Conservation (phyloP, 1,284 basidiomycete genomes). For the Sporisorium scitamineum region DNA sequence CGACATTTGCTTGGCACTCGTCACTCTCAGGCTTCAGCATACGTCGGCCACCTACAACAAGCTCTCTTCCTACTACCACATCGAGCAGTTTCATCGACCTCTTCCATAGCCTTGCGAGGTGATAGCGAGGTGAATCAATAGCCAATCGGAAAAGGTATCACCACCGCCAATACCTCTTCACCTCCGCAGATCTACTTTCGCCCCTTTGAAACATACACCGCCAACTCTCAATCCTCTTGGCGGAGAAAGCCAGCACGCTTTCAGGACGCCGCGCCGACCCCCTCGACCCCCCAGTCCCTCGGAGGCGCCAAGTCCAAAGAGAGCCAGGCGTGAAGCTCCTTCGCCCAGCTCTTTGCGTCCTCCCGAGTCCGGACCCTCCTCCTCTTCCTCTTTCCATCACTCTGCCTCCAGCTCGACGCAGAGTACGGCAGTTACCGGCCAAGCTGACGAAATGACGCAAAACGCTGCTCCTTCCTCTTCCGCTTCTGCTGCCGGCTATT, state of each 20-base stretch:
- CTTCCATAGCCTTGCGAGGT: background rate
- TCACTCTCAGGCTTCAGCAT: background rate
- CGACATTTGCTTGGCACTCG: background rate
- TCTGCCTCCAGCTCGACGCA: background rate
- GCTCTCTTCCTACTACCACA: background rate
- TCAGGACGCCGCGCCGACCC: conserved; percentile 42
- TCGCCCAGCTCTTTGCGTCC: conserved; percentile 21
- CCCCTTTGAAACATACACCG: background rate
- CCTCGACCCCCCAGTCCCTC: conserved; percentile 20
- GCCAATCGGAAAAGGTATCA: background rate
- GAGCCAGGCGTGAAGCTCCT: conserved; percentile 27
- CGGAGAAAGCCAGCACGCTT: conserved; percentile 28
- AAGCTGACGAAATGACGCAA: conserved; percentile 22
- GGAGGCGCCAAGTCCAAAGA: conserved; percentile 36
- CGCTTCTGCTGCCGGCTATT: conserved; percentile 5
- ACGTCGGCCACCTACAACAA: background rate
- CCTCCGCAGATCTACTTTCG: background rate
- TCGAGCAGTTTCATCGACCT: background rate
- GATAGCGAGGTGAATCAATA: background rate
- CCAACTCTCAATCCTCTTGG: conserved; percentile 12
- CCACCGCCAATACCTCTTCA: background rate
- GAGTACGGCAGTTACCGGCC: background rate
- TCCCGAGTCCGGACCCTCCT: conserved; percentile 12
- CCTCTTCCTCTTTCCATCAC: background rate
- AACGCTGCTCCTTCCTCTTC: background rate